These are phyloP conservation scores for Aspergillus ruber DNA, from an alignment of 2,329 filamentous ascomycete genomes.

Conservation along the genomic window DNA sequence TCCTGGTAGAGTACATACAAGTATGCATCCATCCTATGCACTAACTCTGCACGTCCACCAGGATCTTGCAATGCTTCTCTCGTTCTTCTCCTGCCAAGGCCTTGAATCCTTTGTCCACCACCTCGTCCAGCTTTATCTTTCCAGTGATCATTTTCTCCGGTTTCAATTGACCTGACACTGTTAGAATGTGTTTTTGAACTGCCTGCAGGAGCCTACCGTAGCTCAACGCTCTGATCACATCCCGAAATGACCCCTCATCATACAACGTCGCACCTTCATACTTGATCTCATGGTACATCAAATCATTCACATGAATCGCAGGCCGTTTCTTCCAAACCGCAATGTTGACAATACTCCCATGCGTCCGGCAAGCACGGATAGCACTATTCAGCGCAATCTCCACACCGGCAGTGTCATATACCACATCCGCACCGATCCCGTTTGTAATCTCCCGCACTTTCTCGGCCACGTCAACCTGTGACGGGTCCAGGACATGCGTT, in stretches of 20 bases:
- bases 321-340: slow-evolving; percentile 57
- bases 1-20: background rate
- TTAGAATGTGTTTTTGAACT: slow-evolving; percentile 9
- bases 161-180: slow-evolving; percentile 41
- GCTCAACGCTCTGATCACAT: slow-evolving; percentile 50
- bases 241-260: slow-evolving; percentile 49
- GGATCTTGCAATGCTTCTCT: slow-evolving; percentile 58
- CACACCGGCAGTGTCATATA: slow-evolving; percentile 59
- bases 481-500: slow-evolving; percentile 49
- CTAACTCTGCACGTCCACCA: slow-evolving; percentile 25
- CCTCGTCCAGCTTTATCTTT: slow-evolving; percentile 50
- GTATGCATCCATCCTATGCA: too few relatives aligned
- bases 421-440: slow-evolving; percentile 48
- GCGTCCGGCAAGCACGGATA: slow-evolving; percentile 45
- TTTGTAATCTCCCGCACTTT: slow-evolving; percentile 43
- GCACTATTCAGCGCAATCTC: slow-evolving; percentile 43
- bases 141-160: slow-evolving; percentile 57
- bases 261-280: slow-evolving; percentile 47
- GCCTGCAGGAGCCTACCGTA: slow-evolving; percentile 8
- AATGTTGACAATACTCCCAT: slow-evolving; percentile 58
- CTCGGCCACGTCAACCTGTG: slow-evolving; percentile 40
- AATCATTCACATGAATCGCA: slow-evolving; percentile 48
- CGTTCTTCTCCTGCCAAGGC: slow-evolving; percentile 51
- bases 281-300: slow-evolving; percentile 49
- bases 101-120: slow-evolving; percentile 54